A percentile compares a stretch with the other conserved stretches of the same genome.
phyloP scores from a whole-genome alignment of 352 stramenopile genomes.

The Phytophthora sp. region DNA sequence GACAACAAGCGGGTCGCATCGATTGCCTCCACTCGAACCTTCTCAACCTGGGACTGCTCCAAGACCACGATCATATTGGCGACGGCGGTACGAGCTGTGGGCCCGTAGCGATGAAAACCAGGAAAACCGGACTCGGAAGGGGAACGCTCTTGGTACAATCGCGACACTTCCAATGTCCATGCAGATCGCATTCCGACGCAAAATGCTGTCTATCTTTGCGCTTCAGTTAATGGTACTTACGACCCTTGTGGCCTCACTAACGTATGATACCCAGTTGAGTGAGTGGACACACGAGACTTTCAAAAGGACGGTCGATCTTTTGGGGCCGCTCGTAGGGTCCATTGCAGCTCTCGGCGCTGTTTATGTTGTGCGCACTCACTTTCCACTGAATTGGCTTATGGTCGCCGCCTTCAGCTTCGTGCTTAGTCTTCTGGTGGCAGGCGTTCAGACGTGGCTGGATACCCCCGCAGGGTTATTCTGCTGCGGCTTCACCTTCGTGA shows the following conservation, averaged over 20 bases:
- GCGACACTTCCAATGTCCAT: constrained; percentile 43
- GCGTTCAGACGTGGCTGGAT: constrained; percentile 49
- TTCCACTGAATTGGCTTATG: constrained; percentile 56
- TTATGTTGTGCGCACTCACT: constrained; percentile 50
- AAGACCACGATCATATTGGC: constrained; percentile 32
- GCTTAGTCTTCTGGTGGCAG: constrained; percentile 50
- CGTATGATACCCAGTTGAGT: constrained; percentile 34
- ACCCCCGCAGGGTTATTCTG: constrained; percentile 51
- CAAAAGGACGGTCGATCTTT: constrained; percentile 27
- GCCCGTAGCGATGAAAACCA: constrained; percentile 19
- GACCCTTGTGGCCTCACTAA: constrained; percentile 36
- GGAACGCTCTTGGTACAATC: constrained; percentile 38
- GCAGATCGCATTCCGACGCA: constrained; percentile 53
- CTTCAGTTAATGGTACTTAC: constrained; percentile 51
- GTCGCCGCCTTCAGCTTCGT: constrained; percentile 48
- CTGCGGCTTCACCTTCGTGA: constrained; percentile 47
- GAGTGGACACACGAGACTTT: constrained; percentile 31
- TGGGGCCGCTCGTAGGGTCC: constrained; percentile 36
- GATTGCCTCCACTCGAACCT: constrained; percentile 1
- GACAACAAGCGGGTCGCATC: constrained; percentile 3
- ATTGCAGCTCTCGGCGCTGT: constrained; percentile 40
- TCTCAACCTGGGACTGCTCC: constrained; percentile 3
- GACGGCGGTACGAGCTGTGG: constrained; percentile 35
- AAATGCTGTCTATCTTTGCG: constrained; percentile 55
- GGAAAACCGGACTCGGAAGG: constrained; percentile 24